Evolutionary conservation across 176 grass and related monocot genomes (phyloP), one percentile per base, ranked within the genome.

Genomic region (Pharus latifolius): DNA sequence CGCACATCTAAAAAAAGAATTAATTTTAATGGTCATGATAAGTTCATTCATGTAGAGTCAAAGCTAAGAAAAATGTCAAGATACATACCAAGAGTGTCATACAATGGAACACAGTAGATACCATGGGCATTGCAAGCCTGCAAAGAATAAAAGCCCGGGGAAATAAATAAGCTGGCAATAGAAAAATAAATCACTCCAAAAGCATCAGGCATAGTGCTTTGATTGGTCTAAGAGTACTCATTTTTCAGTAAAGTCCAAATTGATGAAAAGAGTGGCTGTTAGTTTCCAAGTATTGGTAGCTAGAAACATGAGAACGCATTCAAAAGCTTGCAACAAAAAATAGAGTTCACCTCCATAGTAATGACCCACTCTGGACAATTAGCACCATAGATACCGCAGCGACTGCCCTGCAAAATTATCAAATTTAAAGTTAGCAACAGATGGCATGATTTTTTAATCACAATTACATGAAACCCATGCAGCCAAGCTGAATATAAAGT

Each of bases 71-170:
- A 78, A 70, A 87, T 57, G 35, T 30, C 66, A 79, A 33, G 16
- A 67, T 51, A 72, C 65, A 69, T 83, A 96, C 92, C 92, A 75
- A 96, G 92, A 70, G 92, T 96, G 78, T 96, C 92, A 53, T 96
- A 96, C 51, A 96, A 83, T 41, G 92, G 92, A 49, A 91, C 88
- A 57, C 92, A 96, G 56, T 85, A 81, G 61, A 96, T 65, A 32
- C 92, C 92, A 68, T 96, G 84, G 47, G 92, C 92, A 71, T 91
- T 96, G 75, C 85, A 93, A 73, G 90, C 85, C 85, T 93, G 79
- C 30, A 88, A 47, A 82, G 27, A 11, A 74, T 73, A 69, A 37
- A 68, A 65, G 63, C 49, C 40, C 41, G 65, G 50, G 44, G 37
- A 24, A 55, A n/a, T n/a, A n/a, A 46, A 73, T 60, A 73, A 69